Base-by-base conservation (phyloP, 306 rosid species). In the Ceratonia siliqua region DNA sequence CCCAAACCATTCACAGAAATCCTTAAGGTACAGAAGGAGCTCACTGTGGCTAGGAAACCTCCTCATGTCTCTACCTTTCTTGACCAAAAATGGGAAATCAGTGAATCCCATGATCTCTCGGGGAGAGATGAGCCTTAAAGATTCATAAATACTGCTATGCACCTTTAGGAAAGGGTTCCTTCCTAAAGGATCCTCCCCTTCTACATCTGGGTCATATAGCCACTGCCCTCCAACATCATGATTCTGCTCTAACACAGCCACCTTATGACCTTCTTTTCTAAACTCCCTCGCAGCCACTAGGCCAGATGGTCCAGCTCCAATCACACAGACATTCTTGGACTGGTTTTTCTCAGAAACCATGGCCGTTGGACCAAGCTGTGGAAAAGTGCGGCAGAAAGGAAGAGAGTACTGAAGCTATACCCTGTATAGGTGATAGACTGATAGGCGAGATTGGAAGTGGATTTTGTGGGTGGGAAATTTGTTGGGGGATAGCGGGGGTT, bases 181-280 rank as follows among this genome's bases (percentile, higher is more conserved):
- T 63, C 98, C 96, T 7, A 90, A 70, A 53, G 91, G 92, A 52
- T 88, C 88, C 46, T 89, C 91, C 0, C 69, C 87, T 70, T 89
- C 82, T 13, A 90, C 88, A 36, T 82, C 56, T 32, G 94, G 81
- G 1, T 90, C 82, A 69, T 93, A 93, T 27, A 93, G 85, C 98
- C 97, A 93, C 74, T 93, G 98, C 0, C 98, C 98, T 43, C 98
- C 98, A 2, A 93, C 82, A 54, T 93, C 98, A 72, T 90, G 86
- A 76, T 87, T 84, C 75, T 89, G 96, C 69, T 93, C 97, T 14
- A 90, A 17, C n/a, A 93, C 88, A 54, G 80, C 82, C 63, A 55
- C 93, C 36, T 36, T 67, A 42, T 89, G 98, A 11, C 95, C 93
- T 83, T 93, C 98, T 84, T 83, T 90, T 48, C 84, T 81, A 65